Percentiles rank a stretch among this genome's conserved stretches.
These are phyloP conservation scores for Suhomyces sp. DNA, from an alignment of 805 yeast genomes.

Conservation along the genomic window DNA sequence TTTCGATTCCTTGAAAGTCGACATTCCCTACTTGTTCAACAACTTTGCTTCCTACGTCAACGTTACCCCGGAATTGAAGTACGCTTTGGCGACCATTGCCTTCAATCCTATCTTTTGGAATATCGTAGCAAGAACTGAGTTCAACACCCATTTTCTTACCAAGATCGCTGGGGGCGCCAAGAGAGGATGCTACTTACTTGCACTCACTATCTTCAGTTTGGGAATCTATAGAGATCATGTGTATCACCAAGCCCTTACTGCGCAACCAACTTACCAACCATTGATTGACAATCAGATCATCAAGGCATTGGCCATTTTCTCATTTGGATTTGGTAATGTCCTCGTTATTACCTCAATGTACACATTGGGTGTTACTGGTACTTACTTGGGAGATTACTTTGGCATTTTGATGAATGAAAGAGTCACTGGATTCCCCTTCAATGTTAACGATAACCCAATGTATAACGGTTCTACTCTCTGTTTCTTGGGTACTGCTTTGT, in stretches of 20 bases:
- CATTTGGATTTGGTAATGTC: constrained; percentile 70
- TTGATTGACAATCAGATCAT: constrained; percentile 41
- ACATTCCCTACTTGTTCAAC: constrained; percentile 18
- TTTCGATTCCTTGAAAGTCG: constrained; percentile 10
- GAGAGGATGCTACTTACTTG: constrained; percentile 82
- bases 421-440: constrained; percentile 93
- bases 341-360: constrained; percentile 87
- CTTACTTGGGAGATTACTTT: constrained; percentile 95
- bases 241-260: constrained; percentile 65
- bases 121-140: constrained; percentile 83
- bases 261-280: constrained; percentile 66
- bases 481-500: constrained; percentile 87
- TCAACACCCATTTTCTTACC: constrained; percentile 72
- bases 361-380: constrained; percentile 91
- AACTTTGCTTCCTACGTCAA: constrained; percentile 22
- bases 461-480: constrained; percentile 89
- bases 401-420: constrained; percentile 91
- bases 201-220: constrained; percentile 76
- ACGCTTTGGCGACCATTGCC: constrained; percentile 63
- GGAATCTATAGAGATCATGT: constrained; percentile 82
- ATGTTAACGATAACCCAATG: constrained; percentile 91
- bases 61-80: constrained; percentile 20
- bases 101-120: constrained; percentile 98
- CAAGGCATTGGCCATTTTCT: constrained; percentile 50
- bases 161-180: constrained; percentile 66